Percentiles rank a stretch among this genome's conserved stretches.
These are phyloP conservation scores for Eucalyptus leucophloia DNA, from an alignment of 345 rosid genomes.

Conservation along the genomic window DNA sequence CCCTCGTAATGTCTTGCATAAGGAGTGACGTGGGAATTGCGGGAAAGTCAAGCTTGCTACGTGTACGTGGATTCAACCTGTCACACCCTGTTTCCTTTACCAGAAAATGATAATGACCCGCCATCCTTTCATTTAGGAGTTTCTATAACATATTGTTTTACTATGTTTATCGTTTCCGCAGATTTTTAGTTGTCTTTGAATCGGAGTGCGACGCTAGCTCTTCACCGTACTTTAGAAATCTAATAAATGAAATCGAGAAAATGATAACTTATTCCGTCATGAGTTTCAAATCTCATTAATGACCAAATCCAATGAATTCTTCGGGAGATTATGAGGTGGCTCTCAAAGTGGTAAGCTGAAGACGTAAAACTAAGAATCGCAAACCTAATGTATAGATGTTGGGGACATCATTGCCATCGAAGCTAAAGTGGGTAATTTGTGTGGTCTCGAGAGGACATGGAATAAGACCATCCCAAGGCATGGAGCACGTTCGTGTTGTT, in stretches of 20 bases:
- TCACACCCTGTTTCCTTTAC: neutral
- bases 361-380: neutral
- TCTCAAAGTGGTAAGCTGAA: neutral
- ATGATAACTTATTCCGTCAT: neutral
- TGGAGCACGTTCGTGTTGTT: neutral
- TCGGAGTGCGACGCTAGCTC: neutral
- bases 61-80: neutral
- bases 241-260: neutral
- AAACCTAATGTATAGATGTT: neutral
- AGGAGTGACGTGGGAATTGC: neutral
- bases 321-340: neutral
- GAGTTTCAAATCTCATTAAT: neutral
- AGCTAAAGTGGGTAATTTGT: neutral
- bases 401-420: neutral
- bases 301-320: neutral
- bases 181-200: too few relatives aligned
- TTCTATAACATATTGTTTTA: neutral
- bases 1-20: neutral
- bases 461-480: neutral
- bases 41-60: neutral
- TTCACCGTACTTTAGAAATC: neutral
- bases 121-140: neutral
- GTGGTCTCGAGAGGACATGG: neutral
- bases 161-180: too few relatives aligned
- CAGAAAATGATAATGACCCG: too few relatives aligned